phyloP scores from a whole-genome alignment of 2,329 filamentous ascomycete species.

The Penicillium sp. region DNA sequence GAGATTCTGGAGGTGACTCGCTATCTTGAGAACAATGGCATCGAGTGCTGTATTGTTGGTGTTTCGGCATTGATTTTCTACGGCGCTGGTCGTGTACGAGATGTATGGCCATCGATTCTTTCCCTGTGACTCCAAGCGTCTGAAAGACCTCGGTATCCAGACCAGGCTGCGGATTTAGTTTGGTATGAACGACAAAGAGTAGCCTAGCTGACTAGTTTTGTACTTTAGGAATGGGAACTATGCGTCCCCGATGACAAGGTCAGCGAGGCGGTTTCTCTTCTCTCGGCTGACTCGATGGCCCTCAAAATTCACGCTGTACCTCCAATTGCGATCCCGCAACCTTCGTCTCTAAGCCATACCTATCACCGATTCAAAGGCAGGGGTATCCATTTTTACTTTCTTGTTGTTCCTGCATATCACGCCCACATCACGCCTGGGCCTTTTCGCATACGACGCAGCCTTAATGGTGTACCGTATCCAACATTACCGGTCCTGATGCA shows the following conservation, averaged over 20 bases:
- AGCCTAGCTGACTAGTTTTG: slow-evolving; percentile 10
- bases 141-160: background rate
- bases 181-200: background rate
- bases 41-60: slow-evolving; percentile 30
- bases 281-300: slow-evolving; percentile 19
- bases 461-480: slow-evolving; percentile 30
- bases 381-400: slow-evolving; percentile 28
- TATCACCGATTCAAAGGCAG: slow-evolving; percentile 31
- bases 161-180: background rate
- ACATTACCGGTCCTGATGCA: slow-evolving; percentile 29
- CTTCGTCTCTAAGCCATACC: slow-evolving; percentile 27
- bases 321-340: slow-evolving; percentile 22
- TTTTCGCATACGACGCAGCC: slow-evolving; percentile 27
- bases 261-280: slow-evolving; percentile 22
- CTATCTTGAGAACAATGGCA: slow-evolving; percentile 27
- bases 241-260: slow-evolving; percentile 27
- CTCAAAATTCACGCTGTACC: slow-evolving; percentile 21
- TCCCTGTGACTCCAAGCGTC: background rate
- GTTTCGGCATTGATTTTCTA: slow-evolving; percentile 31
- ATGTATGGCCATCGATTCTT: slow-evolving; percentile 18
- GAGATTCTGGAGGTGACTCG: slow-evolving; percentile 29
- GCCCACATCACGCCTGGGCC: slow-evolving; percentile 25
- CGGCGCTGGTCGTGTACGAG: slow-evolving; percentile 26
- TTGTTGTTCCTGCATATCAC: slow-evolving; percentile 28
- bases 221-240: slow-evolving; percentile 28